These are phyloP conservation scores for Cladophialophora exuberans DNA, from an alignment of 2,329 filamentous ascomycete species.

Conservation along the genomic window DNA sequence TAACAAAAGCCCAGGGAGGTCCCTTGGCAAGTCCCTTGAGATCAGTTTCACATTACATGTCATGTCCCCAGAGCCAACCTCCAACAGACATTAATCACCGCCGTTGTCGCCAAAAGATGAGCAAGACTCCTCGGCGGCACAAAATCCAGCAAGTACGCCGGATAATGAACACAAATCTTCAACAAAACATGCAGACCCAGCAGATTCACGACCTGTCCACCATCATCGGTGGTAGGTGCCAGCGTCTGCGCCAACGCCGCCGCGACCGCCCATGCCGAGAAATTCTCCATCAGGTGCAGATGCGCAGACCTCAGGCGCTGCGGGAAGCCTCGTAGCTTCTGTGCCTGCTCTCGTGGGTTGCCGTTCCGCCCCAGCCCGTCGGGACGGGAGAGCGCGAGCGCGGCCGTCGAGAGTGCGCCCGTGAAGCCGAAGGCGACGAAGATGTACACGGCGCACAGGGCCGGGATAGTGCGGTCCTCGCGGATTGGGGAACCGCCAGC, in stretches of 20 bases:
- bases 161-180: constrained; percentile 19
- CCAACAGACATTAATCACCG: constrained; percentile 22
- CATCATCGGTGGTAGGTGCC: constrained; percentile 5
- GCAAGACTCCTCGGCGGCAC: constrained; percentile 11
- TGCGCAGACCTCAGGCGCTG: constrained; percentile 17
- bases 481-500: not conserved
- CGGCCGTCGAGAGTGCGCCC: constrained; percentile 18
- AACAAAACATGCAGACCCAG: constrained; percentile 20
- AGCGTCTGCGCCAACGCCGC: constrained; percentile 16
- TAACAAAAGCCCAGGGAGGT: too few species aligned
- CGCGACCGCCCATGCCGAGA: constrained; percentile 20
- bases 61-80: constrained; percentile 15
- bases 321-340: constrained; percentile 18
- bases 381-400: constrained; percentile 18
- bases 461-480: constrained; percentile 14
- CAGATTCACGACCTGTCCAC: constrained; percentile 14
- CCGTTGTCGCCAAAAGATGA: constrained; percentile 12
- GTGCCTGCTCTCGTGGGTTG: constrained; percentile 13
- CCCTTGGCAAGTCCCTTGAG: too few species aligned
- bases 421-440: constrained; percentile 20
- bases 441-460: constrained; percentile 18
- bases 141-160: constrained; percentile 12
- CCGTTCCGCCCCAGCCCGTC: too few species aligned
- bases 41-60: too few species aligned
- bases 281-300: constrained; percentile 18